These are phyloP conservation scores for Powellomyces hirtus DNA, from an alignment of 192 early-diverging fungal species.

Conservation along the genomic window DNA sequence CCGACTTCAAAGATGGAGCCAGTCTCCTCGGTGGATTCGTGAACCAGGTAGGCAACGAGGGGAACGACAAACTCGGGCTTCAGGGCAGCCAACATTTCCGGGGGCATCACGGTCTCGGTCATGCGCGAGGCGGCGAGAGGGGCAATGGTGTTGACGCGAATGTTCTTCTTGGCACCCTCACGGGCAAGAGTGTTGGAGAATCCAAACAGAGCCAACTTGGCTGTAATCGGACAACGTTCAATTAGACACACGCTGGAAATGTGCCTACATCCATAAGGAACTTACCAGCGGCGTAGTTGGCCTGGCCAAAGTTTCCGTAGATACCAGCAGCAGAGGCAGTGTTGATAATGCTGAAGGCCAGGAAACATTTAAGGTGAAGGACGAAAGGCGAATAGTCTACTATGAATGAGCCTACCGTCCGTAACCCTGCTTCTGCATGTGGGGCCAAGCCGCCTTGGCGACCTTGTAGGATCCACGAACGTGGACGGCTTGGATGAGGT, in stretches of 20 bases:
- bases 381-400: no score
- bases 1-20: constrained; percentile 96
- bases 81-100: constrained; percentile 90
- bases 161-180: constrained; percentile 94
- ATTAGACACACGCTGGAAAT: neutral
- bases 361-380: no score
- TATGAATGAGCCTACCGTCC: constrained; percentile 72
- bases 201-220: constrained; percentile 91
- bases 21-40: constrained; percentile 73
- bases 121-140: constrained; percentile 96
- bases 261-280: neutral
- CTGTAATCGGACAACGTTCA: constrained; percentile 34
- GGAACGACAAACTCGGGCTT: constrained; percentile 97
- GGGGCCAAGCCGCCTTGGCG: constrained; percentile 94
- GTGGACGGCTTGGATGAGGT: constrained; percentile 88
- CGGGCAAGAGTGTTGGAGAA: constrained; percentile 88
- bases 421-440: constrained; percentile 94
- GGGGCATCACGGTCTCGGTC: constrained; percentile 89
- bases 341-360: constrained; percentile 74
- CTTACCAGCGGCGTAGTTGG: constrained; percentile 78
- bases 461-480: constrained; percentile 93
- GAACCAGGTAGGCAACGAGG: constrained; percentile 85
- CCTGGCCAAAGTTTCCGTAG: constrained; percentile 98
- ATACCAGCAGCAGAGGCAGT: constrained; percentile 96
- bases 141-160: constrained; percentile 90